Conservation (phyloP, 768 basidiomycete genomes). For the Exidia glandulosa region DNA sequence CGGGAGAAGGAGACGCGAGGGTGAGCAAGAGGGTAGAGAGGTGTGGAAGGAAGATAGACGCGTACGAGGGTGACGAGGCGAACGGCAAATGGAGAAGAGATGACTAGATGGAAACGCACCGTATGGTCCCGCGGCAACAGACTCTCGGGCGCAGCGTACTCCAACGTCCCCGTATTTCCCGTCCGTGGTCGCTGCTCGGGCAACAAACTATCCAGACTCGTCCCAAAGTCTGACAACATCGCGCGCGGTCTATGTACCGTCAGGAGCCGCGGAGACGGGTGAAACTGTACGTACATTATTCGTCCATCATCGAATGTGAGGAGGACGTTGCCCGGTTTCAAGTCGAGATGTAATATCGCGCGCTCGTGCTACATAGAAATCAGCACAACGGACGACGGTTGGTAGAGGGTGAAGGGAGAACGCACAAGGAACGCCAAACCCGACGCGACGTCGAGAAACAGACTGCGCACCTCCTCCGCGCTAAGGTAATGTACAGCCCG, state of each 20-base stretch:
- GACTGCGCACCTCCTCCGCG: constrained; percentile 67
- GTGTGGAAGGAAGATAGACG: too few relatives aligned
- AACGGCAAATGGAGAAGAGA: too few relatives aligned
- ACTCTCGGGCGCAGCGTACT: constrained; percentile 85
- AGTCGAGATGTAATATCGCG: constrained; percentile 82
- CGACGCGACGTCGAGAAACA: constrained; percentile 79
- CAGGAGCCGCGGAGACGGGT: too few relatives aligned
- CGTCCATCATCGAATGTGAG: constrained; percentile 83
- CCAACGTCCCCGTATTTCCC: constrained; percentile 92
- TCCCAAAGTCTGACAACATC: constrained; percentile 94
- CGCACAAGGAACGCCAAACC: constrained; percentile 79
- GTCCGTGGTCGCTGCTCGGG: constrained; percentile 51
- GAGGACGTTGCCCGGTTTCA: constrained; percentile 91
- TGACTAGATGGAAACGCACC: too few relatives aligned
- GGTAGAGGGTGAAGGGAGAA: constrained; percentile 2
- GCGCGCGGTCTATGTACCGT: constrained; percentile 74
- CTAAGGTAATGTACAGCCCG: constrained; percentile 72
- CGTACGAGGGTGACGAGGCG: too few relatives aligned
- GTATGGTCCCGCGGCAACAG: constrained; percentile 37
- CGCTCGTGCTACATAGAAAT: constrained; percentile 50
- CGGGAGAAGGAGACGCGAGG: too few relatives aligned
- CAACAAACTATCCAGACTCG: constrained; percentile 75
- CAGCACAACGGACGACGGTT: neutral
- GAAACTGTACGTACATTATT: constrained; percentile 67
- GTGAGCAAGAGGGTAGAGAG: too few relatives aligned